Conservation (phyloP, 768 basidiomycete genomes). For the Sarcomyxa edulis region DNA sequence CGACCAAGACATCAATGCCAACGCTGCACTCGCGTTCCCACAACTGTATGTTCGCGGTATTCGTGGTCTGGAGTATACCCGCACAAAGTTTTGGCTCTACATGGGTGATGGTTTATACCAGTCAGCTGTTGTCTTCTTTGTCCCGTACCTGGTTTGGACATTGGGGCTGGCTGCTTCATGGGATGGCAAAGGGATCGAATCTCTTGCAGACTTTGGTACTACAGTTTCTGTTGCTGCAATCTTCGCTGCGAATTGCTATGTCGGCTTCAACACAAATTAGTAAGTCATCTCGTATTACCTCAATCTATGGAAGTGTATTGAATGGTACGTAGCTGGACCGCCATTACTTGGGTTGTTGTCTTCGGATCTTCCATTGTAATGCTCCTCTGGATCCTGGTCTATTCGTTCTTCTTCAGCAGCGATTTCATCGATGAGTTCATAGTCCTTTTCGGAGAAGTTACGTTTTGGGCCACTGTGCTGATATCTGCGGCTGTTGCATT, state of each 20-base stretch:
- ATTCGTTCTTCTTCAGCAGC: conserved; percentile 71
- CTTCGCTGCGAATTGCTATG: conserved; percentile 82
- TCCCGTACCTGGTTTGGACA: conserved; percentile 75
- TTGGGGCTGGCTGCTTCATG: conserved; percentile 62
- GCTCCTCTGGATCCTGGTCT: conserved; percentile 84
- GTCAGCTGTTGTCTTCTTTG: conserved; percentile 79
- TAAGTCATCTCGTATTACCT: conserved; percentile 39
- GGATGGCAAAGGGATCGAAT: conserved; percentile 77
- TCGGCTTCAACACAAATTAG: conserved; percentile 88
- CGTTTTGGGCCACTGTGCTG: conserved; percentile 80
- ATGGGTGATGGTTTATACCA: conserved; percentile 96
- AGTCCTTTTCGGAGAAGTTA: conserved; percentile 71
- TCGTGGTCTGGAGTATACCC: conserved; percentile 88
- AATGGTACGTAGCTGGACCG: conserved; percentile 57
- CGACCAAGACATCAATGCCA: conserved; percentile 91
- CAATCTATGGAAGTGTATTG: conserved; percentile 7
- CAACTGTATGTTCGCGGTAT: conserved; percentile 96
- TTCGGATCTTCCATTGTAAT: conserved; percentile 77
- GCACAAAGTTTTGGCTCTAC: conserved; percentile 88
- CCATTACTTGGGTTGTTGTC: conserved; percentile 79
- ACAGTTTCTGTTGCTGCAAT: conserved; percentile 87
- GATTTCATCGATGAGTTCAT: conserved; percentile 71
- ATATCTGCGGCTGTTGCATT: conserved; percentile 68
- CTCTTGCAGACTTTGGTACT: conserved; percentile 85
- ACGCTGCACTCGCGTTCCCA: conserved; percentile 87